Conservation (phyloP, 2,329 filamentous ascomycete species). For the Sarocladium kiliense region DNA sequence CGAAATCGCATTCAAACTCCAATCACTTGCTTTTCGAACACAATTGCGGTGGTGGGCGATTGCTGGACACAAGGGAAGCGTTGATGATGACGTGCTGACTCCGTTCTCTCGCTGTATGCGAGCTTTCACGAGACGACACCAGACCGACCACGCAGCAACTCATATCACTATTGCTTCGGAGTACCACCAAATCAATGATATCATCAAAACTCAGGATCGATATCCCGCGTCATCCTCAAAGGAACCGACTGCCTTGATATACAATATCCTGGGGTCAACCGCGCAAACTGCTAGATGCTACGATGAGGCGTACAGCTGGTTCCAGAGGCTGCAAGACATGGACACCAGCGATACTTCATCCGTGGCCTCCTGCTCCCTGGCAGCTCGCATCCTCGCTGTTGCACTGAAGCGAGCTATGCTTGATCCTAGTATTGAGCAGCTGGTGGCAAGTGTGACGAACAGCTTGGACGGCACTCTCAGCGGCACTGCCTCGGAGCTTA, state of each 20-base stretch:
- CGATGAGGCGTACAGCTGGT: constrained; percentile 52
- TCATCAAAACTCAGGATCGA: constrained; percentile 29
- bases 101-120: constrained; percentile 59
- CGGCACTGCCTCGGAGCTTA: constrained; percentile 53
- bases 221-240: constrained; percentile 30
- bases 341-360: constrained; percentile 36
- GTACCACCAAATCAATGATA: constrained; percentile 25
- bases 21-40: constrained; percentile 56
- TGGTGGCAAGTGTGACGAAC: constrained; percentile 45
- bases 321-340: constrained; percentile 37
- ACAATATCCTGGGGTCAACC: constrained; percentile 47
- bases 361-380: constrained; percentile 45
- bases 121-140: constrained; percentile 52
- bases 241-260: constrained; percentile 41
- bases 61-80: constrained; percentile 52
- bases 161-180: constrained; percentile 28
- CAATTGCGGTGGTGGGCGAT: constrained; percentile 63
- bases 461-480: constrained; percentile 54
- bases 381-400: constrained; percentile 51
- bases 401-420: constrained; percentile 40
- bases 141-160: constrained; percentile 30
- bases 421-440: constrained; percentile 31
- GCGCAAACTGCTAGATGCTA: constrained; percentile 39
- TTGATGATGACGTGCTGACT: constrained; percentile 59
- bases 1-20: constrained; percentile 54